Evolutionary conservation across 2,329 filamentous ascomycete species (phyloP).

Genomic region (Fusarium sp.): DNA sequence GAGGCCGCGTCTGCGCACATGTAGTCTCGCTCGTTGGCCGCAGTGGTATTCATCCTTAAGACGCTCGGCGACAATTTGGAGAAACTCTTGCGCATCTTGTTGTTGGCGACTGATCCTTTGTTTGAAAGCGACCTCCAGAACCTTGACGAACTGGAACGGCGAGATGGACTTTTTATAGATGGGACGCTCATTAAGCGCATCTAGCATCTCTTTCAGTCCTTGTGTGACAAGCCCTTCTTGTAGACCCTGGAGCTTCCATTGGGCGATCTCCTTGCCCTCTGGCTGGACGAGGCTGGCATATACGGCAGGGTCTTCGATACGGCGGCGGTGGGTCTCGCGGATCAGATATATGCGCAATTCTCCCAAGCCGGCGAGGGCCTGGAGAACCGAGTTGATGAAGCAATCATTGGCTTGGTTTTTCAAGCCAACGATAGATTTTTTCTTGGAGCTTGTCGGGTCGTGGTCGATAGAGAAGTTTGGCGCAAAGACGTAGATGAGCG

Average conservation of each 20-base stretch:
- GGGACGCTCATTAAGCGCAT: constrained; percentile 91
- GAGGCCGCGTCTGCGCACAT: constrained; percentile 59
- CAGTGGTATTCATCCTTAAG: constrained; percentile 95
- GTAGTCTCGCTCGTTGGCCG: constrained; percentile 77
- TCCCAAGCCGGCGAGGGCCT: constrained; percentile 89
- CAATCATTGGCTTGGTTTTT: constrained; percentile 94
- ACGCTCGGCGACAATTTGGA: constrained; percentile 93
- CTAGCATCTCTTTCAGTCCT: constrained; percentile 91
- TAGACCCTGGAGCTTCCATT: constrained; percentile 74
- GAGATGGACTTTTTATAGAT: constrained; percentile 95
- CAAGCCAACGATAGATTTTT: constrained; percentile 90
- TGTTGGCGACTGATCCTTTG: constrained; percentile 94
- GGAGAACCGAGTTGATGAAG: constrained; percentile 96
- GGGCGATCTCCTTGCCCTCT: constrained; percentile 60
- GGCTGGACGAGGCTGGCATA: constrained; percentile 75
- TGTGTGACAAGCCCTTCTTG: constrained; percentile 87
- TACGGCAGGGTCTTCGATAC: constrained; percentile 81
- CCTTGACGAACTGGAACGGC: constrained; percentile 84
- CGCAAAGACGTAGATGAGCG: constrained; percentile 95
- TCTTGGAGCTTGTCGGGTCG: constrained; percentile 75
- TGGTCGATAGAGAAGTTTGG: constrained; percentile 97
- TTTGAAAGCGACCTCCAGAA: constrained; percentile 86
- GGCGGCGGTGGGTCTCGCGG: constrained; percentile 86
- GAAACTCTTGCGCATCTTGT: constrained; percentile 97
- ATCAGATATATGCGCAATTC: constrained; percentile 94